These are phyloP conservation scores for Cymbopogon flexuosus DNA, from an alignment of 202 grass and related monocot genomes.

Conservation along the genomic window DNA sequence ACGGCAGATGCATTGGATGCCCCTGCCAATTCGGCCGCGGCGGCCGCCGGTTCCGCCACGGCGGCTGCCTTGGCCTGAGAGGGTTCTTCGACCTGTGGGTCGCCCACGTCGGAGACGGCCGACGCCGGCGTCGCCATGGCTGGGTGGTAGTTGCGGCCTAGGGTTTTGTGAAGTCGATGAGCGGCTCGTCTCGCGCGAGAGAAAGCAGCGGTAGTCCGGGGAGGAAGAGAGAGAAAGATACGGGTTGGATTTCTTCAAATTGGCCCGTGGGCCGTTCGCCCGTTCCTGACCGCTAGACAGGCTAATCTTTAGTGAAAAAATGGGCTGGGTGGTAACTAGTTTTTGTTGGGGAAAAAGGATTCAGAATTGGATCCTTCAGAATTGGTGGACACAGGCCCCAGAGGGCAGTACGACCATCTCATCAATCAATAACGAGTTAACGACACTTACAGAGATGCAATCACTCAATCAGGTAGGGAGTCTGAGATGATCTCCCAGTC, in stretches of 20 bases:
- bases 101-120: slow-evolving; percentile 24
- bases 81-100: not conserved
- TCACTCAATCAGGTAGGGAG: too few relatives aligned
- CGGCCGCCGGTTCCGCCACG: not conserved
- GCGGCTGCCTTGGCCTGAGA: not conserved
- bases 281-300: not conserved
- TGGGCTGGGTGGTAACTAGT: not conserved
- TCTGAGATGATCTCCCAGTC: too few relatives aligned
- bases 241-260: not conserved
- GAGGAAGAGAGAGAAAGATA: not conserved
- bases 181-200: slow-evolving; percentile 5
- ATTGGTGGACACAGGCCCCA: too few relatives aligned
- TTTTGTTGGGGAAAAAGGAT: too few relatives aligned
- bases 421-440: too few relatives aligned
- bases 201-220: not conserved
- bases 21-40: not conserved
- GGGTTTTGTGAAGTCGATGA: slow-evolving; percentile 39
- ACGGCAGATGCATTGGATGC: slow-evolving; percentile 2
- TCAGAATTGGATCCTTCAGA: too few relatives aligned
- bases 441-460: too few relatives aligned
- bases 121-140: slow-evolving; percentile 40
- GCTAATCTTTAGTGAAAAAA: not conserved
- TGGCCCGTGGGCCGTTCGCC: not conserved
- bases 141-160: slow-evolving; percentile 24
- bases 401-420: too few relatives aligned